phyloP scores from a whole-genome alignment of 345 rosid species.

The Lumnitzera littorea region DNA sequence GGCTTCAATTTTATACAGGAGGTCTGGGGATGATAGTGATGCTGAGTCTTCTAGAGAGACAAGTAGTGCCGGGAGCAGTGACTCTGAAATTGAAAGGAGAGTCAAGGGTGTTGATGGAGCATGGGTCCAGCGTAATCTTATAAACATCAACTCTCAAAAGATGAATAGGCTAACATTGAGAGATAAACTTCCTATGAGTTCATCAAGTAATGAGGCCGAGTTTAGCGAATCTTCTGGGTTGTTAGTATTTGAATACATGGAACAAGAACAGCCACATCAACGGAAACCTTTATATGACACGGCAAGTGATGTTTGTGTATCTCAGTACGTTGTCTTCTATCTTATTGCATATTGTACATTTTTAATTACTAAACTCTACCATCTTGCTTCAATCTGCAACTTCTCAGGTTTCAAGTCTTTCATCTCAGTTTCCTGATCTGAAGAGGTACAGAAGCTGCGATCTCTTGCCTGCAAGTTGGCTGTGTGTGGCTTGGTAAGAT shows the following conservation, averaged over 20 bases:
- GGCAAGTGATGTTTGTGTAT: conserved; percentile 26
- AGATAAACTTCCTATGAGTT: conserved; percentile 20
- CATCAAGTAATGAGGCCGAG: conserved; percentile 32
- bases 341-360: too few species aligned
- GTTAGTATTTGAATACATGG: conserved; percentile 45
- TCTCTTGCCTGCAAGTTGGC: conserved; percentile 73
- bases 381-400: not conserved
- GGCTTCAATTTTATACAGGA: conserved; percentile 12
- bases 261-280: conserved; percentile 47
- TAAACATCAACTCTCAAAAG: conserved; percentile 21
- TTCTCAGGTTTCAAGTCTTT: conserved; percentile 45
- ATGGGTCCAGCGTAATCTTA: conserved; percentile 18
- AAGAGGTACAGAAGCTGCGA: conserved; percentile 63
- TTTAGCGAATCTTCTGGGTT: conserved; percentile 19
- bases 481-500: conserved; percentile 75
- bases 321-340: not conserved
- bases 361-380: conserved; percentile 6
- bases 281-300: conserved; percentile 50
- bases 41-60: conserved; percentile 33
- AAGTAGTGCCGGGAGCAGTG: conserved; percentile 27
- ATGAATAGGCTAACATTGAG: conserved; percentile 23
- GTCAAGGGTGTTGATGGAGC: conserved; percentile 20
- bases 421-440: conserved; percentile 54
- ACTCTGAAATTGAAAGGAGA: conserved; percentile 22
- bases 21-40: conserved; percentile 30